These are phyloP conservation scores for Cladosporium sp. DNA, from an alignment of 2,329 filamentous ascomycete species.

Conservation along the genomic window DNA sequence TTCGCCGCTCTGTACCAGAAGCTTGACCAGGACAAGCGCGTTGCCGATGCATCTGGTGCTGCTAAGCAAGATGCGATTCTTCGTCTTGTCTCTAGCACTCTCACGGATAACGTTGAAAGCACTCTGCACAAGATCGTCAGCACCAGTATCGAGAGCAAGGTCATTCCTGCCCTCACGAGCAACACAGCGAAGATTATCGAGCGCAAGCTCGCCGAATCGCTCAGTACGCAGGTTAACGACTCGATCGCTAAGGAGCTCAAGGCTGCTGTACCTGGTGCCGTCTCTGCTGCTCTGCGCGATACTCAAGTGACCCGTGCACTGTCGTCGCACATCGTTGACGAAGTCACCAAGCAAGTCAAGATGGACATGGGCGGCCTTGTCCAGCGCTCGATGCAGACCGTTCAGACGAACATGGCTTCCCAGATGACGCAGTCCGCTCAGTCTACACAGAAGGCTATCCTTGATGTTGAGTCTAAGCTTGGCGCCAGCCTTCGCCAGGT, in stretches of 20 bases:
- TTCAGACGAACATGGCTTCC: conserved; percentile 43
- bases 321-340: conserved; percentile 65
- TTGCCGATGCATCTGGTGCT: conserved; percentile 57
- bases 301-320: conserved; percentile 69
- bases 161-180: conserved; percentile 70
- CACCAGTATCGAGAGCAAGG: conserved; percentile 67
- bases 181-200: conserved; percentile 65
- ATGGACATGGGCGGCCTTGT: conserved; percentile 38
- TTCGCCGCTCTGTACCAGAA: conserved; percentile 55
- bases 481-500: conserved; percentile 3
- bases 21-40: conserved; percentile 65
- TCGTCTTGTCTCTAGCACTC: conserved; percentile 62
- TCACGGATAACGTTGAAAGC: conserved; percentile 69
- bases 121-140: conserved; percentile 73
- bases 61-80: conserved; percentile 68
- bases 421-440: conserved; percentile 53
- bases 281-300: conserved; percentile 67
- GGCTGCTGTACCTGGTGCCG: conserved; percentile 61
- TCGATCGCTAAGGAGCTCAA: conserved; percentile 70
- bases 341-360: conserved; percentile 50
- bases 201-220: conserved; percentile 64
- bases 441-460: conserved; percentile 63
- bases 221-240: conserved; percentile 63
- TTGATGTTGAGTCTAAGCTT: conserved; percentile 55
- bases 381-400: conserved; percentile 62